A percentile compares a stretch with the other conserved stretches of the same genome.
Conservation (phyloP, 2,329 filamentous ascomycete genomes). For the Neophaeococcomyces aloes region DNA sequence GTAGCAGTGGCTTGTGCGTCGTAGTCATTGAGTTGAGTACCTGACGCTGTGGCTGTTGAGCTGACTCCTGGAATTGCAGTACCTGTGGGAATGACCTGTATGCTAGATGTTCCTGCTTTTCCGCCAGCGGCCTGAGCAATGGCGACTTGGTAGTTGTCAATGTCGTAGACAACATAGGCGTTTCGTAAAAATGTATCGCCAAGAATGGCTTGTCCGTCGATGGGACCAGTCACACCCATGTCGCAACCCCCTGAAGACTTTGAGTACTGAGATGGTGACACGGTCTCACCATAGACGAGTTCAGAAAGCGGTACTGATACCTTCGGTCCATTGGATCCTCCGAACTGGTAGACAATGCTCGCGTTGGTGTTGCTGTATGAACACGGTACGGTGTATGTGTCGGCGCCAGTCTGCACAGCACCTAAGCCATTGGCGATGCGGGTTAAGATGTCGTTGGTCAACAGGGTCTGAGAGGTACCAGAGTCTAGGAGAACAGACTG, state of each 20-base stretch:
- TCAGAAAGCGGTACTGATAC: conserved; percentile 34
- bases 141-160: conserved; percentile 60
- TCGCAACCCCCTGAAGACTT: conserved; percentile 46
- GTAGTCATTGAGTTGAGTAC: conserved; percentile 8
- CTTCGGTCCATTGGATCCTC: conserved; percentile 29
- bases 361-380: conserved; percentile 30
- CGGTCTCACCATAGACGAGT: conserved; percentile 37
- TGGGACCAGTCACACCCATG: conserved; percentile 55
- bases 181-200: conserved; percentile 68
- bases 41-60: conserved; percentile 11
- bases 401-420: conserved; percentile 30
- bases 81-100: conserved; percentile 12
- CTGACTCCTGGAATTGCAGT: conserved; percentile 13
- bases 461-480: conserved; percentile 58
- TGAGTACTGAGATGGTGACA: conserved; percentile 42
- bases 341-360: conserved; percentile 42
- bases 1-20: conserved; percentile 1
- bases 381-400: conserved; percentile 39
- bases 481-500: conserved; percentile 60
- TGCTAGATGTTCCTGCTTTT: conserved; percentile 9
- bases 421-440: conserved; percentile 47
- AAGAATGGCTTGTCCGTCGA: conserved; percentile 46
- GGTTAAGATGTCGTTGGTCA: conserved; percentile 50
- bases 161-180: conserved; percentile 65
- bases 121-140: conserved; percentile 50